Conservation (phyloP, 257 asterid species). For the Scutellaria barbata region DNA sequence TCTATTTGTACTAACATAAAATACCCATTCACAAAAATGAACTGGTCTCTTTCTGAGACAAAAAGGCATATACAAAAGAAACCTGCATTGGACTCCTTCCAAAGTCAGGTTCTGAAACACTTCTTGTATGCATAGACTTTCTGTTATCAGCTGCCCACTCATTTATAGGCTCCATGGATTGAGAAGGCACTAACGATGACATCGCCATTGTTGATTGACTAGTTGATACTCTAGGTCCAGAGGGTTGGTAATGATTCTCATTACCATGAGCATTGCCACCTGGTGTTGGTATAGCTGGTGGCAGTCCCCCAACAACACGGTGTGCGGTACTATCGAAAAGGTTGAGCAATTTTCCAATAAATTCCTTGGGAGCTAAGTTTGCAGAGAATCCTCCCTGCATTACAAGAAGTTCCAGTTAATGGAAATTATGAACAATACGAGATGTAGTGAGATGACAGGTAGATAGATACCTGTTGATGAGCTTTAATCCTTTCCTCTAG, state of each 20-base stretch:
- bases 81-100: constrained; percentile 98
- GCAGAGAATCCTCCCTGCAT: constrained; percentile 94
- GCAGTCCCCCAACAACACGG: constrained; percentile 80
- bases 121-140: constrained; percentile 73
- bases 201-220: constrained; percentile 97
- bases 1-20: background rate
- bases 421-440: constrained; percentile 21
- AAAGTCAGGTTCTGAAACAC: constrained; percentile 96
- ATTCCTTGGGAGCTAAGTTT: constrained; percentile 78
- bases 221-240: constrained; percentile 68
- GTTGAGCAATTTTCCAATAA: constrained; percentile 79
- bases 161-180: constrained; percentile 66
- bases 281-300: constrained; percentile 61
- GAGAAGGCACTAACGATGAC: constrained; percentile 88
- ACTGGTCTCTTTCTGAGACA: constrained; percentile 13
- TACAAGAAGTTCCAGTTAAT: constrained; percentile 35
- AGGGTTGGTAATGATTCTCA: constrained; percentile 58
- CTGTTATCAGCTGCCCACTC: constrained; percentile 65
- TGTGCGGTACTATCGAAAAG: constrained; percentile 84
- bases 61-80: constrained; percentile 31
- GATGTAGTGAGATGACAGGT: constrained; percentile 12
- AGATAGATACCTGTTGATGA: constrained; percentile 80
- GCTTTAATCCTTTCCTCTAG: constrained; percentile 92
- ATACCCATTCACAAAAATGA: constrained; percentile 22
- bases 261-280: constrained; percentile 51